Conservation (phyloP, 169 alveolate species). For the Eimeria tenella region DNA sequence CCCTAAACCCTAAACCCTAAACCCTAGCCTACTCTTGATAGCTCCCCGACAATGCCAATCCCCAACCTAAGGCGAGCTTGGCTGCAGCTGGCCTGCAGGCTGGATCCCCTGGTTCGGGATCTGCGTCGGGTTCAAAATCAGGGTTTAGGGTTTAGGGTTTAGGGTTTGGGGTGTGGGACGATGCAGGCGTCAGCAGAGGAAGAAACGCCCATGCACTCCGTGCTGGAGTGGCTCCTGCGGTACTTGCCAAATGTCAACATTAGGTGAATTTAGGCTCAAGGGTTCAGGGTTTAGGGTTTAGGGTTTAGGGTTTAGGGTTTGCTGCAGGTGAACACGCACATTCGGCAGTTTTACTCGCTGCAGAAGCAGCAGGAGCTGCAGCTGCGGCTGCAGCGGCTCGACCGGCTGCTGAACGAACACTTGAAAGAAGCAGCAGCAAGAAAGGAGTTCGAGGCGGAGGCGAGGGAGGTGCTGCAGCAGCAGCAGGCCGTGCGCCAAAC, state of each 20-base stretch:
- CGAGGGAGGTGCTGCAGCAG: slow-evolving; percentile 49
- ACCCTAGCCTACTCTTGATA: too few species aligned
- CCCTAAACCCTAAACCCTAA: neutral
- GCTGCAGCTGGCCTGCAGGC: neutral
- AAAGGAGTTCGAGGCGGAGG: slow-evolving; percentile 23
- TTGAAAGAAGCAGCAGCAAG: slow-evolving; percentile 13
- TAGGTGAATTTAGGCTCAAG: neutral
- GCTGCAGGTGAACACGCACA: slow-evolving; percentile 52
- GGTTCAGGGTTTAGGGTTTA: slow-evolving; percentile 28
- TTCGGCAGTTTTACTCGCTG: slow-evolving; percentile 15
- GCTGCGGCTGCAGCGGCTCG: slow-evolving; percentile 37
- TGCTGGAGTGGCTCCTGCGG: slow-evolving; percentile 62
- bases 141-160: slow-evolving; percentile 47
- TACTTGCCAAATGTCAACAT: slow-evolving; percentile 57
- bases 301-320: slow-evolving; percentile 62
- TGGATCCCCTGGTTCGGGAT: too few species aligned
- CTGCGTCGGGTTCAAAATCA: neutral
- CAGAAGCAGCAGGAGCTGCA: slow-evolving; percentile 52
- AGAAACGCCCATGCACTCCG: slow-evolving; percentile 58
- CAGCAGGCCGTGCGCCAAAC: slow-evolving; percentile 9
- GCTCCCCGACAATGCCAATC: too few species aligned
- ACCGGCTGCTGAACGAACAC: neutral
- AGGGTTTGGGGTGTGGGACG: neutral
- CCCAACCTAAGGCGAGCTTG: neutral
- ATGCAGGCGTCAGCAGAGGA: slow-evolving; percentile 57